Evolutionary conservation across 2,329 filamentous ascomycete species (phyloP).

Genomic region (Alternaria arbusti): DNA sequence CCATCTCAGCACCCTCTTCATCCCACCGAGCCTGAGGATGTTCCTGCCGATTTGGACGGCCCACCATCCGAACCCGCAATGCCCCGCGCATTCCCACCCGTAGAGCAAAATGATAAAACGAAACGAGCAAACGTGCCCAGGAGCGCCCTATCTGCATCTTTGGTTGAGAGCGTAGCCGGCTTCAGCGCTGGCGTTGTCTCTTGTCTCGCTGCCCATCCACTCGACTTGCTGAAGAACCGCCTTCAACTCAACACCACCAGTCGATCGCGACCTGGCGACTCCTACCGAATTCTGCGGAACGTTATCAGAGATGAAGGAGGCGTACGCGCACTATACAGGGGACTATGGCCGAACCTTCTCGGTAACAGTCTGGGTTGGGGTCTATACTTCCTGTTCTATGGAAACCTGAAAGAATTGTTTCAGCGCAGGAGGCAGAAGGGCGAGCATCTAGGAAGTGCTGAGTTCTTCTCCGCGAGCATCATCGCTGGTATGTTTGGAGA

Average conservation of each 20-base stretch:
- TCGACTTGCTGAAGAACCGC: slow-evolving; percentile 96
- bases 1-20: not conserved
- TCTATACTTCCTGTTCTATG: slow-evolving; percentile 84
- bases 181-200: slow-evolving; percentile 86
- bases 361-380: slow-evolving; percentile 92
- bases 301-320: slow-evolving; percentile 63
- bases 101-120: slow-evolving; percentile 48
- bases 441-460: slow-evolving; percentile 62
- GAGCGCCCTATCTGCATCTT: slow-evolving; percentile 63
- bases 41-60: slow-evolving; percentile 15
- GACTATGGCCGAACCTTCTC: slow-evolving; percentile 85
- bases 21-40: slow-evolving; percentile 26
- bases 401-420: slow-evolving; percentile 64
- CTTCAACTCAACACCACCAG: slow-evolving; percentile 68
- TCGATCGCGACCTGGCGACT: slow-evolving; percentile 58
- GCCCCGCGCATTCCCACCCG: slow-evolving; percentile 58
- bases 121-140: slow-evolving; percentile 39
- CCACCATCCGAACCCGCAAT: slow-evolving; percentile 41
- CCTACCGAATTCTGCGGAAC: slow-evolving; percentile 59
- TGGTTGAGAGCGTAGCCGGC: slow-evolving; percentile 87
- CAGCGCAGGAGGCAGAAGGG: slow-evolving; percentile 49
- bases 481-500: slow-evolving; percentile 55
- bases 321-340: slow-evolving; percentile 80
- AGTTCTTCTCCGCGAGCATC: slow-evolving; percentile 83
- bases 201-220: slow-evolving; percentile 86